Base-by-base conservation (phyloP, 495 filamentous ascomycete species). In the Aspergillus avenaceus region DNA sequence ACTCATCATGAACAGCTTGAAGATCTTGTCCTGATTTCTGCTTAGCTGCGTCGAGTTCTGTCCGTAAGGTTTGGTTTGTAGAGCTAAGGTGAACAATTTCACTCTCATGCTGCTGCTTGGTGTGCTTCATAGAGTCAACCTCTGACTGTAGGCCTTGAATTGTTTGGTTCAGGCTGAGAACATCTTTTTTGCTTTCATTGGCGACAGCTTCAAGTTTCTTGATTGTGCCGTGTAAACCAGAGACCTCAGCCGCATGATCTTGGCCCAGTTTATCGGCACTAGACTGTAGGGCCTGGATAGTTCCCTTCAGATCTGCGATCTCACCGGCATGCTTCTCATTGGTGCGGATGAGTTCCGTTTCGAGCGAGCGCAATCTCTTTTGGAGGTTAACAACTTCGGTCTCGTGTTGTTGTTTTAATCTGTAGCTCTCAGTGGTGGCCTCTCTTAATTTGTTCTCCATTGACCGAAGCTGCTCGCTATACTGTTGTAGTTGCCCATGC, bases 361-460 rank as follows among this genome's bases (percentile, higher is more conserved):
- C 81, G 18, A 87, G 60, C 19, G 74, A 64, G 47, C 71, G 74
- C 32, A 84, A 76, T 14, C 74, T 83, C 21, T 79, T 78, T 47
- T 79, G 78, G 36, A 88, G 59, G 42, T 84, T 82, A 8, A 81
- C 76, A 53, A 80, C 74, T 55, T 88, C 84, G 0, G 78, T 80
- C 24, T 87, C 84, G 34, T 82, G 74, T 32, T 74, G 71, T 36
- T 71, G 63, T 54, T 72, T 72, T 14, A 76, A 46, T 56, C 74
- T 74, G 18, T 65, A 63, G 31, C 53, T 68, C 29, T 79, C 72
- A 63, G 73, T 63, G 50, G 74, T 75, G 52, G 76, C 65, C 47
- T 71, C 63, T 49, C 72, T 72, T 42, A 81, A 60, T 47, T 77
- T 71, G 14, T 59, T 59, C 28, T 78, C 71, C 26, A 78, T 66